A percentile compares a stretch with the other conserved stretches of the same genome.
These are phyloP conservation scores for Termitomyces sp. DNA, from an alignment of 768 basidiomycete genomes.

Conservation along the genomic window DNA sequence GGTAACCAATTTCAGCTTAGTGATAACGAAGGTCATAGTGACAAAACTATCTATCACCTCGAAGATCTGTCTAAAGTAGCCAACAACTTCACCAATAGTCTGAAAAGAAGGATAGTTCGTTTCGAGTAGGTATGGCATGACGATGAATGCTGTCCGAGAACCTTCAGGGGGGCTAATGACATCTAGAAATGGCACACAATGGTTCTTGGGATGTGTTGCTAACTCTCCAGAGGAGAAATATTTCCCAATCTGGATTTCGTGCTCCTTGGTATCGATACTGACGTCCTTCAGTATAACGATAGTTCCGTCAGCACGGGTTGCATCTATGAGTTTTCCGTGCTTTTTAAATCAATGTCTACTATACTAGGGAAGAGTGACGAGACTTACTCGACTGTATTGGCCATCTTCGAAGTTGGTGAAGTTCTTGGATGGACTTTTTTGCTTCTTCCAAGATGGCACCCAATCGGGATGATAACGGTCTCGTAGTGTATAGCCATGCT, in stretches of 20 bases:
- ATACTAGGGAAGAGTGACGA: too few relatives aligned
- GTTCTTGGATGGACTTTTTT: too few relatives aligned
- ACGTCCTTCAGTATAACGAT: neutral
- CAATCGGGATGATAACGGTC: too few relatives aligned
- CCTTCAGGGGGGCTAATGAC: neutral
- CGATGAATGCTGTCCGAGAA: neutral
- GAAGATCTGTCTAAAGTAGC: neutral
- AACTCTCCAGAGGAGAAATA: neutral
- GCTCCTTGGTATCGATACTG: neutral
- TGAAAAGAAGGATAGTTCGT: neutral
- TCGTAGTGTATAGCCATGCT: too few relatives aligned
- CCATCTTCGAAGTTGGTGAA: too few relatives aligned
- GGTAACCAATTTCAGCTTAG: neutral
- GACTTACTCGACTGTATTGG: too few relatives aligned
- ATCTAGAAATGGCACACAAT: neutral
- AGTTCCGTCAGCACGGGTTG: neutral
- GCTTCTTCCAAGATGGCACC: too few relatives aligned
- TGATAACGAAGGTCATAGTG: neutral
- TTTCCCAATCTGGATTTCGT: neutral
- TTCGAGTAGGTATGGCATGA: neutral
- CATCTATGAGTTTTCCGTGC: neutral
- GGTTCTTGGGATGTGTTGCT: neutral
- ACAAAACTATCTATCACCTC: neutral
- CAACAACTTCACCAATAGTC: neutral
- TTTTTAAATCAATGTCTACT: neutral